These are phyloP conservation scores for Fusarium nelsonii DNA, from an alignment of 2,329 filamentous ascomycete genomes.

Conservation along the genomic window DNA sequence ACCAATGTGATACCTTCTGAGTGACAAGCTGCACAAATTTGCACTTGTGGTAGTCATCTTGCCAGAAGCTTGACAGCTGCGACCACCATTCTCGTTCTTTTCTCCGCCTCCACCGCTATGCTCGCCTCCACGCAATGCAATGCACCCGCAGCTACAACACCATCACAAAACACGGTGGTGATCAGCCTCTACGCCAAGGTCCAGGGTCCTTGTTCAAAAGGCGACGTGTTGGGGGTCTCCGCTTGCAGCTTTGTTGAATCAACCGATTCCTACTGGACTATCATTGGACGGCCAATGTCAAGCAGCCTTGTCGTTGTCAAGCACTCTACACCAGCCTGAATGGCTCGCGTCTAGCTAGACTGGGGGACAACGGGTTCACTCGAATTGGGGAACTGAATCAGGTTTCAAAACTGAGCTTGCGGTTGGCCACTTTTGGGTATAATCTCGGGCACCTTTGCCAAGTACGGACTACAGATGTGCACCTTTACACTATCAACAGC, in stretches of 20 bases:
- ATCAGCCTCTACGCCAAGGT: constrained; percentile 42
- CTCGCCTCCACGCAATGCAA: constrained; percentile 24
- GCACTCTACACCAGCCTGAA: constrained; percentile 11
- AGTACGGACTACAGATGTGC: constrained; percentile 13
- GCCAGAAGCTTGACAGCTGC: constrained; percentile 13
- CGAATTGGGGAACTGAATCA: constrained; percentile 1
- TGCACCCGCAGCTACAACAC: constrained; percentile 28
- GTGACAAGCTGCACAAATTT: constrained; percentile 1
- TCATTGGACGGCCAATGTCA: constrained; percentile 6
- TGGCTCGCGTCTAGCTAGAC: constrained; percentile 12
- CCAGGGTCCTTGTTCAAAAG: constrained; percentile 34
- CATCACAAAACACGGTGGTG: constrained; percentile 33
- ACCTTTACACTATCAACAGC: background rate
- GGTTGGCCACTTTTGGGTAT: background rate
- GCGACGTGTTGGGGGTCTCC: constrained; percentile 32
- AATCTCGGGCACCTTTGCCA: constrained; percentile 6
- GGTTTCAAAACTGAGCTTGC: background rate
- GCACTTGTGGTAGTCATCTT: background rate
- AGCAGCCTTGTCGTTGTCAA: constrained; percentile 19
- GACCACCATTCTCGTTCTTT: constrained; percentile 1
- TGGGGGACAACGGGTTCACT: background rate
- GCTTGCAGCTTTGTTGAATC: constrained; percentile 30
- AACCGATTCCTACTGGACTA: background rate
- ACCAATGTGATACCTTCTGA: constrained; percentile 7
- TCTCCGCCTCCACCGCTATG: constrained; percentile 10